phyloP scores from a whole-genome alignment of 345 rosid species.

The Eucalyptus pauciflora region DNA sequence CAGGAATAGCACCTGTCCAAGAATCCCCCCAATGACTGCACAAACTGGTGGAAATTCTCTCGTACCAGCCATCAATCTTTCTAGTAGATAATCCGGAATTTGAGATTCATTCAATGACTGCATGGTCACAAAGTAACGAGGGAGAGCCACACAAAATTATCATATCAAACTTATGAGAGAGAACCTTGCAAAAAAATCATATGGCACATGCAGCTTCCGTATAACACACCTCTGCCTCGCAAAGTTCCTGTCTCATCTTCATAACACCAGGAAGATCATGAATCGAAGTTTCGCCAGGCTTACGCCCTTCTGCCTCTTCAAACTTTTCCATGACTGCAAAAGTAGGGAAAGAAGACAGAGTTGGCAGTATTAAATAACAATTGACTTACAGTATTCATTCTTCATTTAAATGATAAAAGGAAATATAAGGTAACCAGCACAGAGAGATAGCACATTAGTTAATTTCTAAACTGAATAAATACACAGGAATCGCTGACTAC shows the following conservation, averaged over 20 bases:
- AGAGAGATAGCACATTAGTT: neutral
- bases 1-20: conserved; percentile 66
- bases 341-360: neutral
- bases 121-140: neutral
- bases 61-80: conserved; percentile 43
- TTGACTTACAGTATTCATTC: neutral
- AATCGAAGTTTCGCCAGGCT: conserved; percentile 36
- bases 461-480: neutral
- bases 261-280: conserved; percentile 53
- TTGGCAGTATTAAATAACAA: neutral
- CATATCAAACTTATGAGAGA: neutral
- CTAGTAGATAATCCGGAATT: conserved; percentile 52
- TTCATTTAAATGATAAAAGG: neutral
- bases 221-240: conserved; percentile 50
- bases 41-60: conserved; percentile 83
- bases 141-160: neutral
- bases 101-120: conserved; percentile 58
- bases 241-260: conserved; percentile 54
- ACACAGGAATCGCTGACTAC: neutral
- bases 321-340: conserved; percentile 65
- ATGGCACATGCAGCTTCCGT: neutral
- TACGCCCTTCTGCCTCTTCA: conserved; percentile 54
- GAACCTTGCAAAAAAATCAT: neutral
- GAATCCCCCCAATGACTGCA: conserved; percentile 84
- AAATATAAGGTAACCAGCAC: neutral